Evolutionary conservation across 495 filamentous ascomycete species (phyloP).

Genomic region (Tuber magnatum): DNA sequence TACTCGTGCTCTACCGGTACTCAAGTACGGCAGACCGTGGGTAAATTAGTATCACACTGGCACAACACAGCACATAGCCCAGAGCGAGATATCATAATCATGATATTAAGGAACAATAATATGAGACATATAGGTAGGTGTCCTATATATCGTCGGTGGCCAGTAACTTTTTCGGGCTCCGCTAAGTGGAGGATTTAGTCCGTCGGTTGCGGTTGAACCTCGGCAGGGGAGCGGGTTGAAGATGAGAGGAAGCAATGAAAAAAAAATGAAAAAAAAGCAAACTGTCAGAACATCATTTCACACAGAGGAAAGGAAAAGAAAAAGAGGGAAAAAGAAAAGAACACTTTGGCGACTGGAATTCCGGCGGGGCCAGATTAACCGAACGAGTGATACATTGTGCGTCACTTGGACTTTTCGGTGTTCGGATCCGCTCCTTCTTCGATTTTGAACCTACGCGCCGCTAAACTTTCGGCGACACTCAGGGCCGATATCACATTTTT

Average conservation of each 20-base stretch:
- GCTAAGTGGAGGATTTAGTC: neutral
- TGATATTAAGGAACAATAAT: neutral
- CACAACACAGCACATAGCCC: neutral
- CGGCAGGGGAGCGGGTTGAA: neutral
- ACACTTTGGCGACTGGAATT: neutral
- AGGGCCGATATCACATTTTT: neutral
- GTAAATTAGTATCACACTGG: too few relatives aligned
- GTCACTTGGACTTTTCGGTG: neutral
- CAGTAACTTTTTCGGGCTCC: neutral
- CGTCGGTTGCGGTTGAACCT: neutral
- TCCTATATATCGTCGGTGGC: neutral
- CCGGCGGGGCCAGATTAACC: neutral
- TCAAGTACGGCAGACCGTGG: too few relatives aligned
- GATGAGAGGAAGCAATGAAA: neutral
- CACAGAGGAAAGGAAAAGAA: too few relatives aligned
- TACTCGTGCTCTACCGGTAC: too few relatives aligned
- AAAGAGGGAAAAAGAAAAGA: too few relatives aligned
- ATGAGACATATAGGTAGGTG: too few relatives aligned
- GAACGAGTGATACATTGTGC: slow-evolving; percentile 1
- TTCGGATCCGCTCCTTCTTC: neutral
- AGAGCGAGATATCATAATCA: too few relatives aligned
- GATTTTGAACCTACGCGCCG: neutral
- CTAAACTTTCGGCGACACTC: neutral
- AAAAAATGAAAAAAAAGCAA: neutral
- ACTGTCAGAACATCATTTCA: neutral